These are phyloP conservation scores for Fragilaria radians DNA, from an alignment of 108 stramenopile species.

Conservation along the genomic window DNA sequence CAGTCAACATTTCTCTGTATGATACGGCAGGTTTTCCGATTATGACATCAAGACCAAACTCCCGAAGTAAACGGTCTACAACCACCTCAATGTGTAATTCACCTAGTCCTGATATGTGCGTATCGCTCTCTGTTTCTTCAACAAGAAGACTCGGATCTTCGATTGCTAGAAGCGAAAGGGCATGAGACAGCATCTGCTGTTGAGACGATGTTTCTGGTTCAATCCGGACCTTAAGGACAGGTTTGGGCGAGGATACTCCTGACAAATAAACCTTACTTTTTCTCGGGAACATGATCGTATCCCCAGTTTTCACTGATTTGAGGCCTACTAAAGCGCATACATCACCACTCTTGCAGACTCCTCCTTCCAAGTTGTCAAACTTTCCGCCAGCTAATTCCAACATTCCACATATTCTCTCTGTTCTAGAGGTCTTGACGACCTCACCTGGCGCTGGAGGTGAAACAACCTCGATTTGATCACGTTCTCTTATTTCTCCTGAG, in stretches of 20 bases:
- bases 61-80: slow-evolving; percentile 67
- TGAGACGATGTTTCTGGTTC: slow-evolving; percentile 62
- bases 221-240: slow-evolving; percentile 80
- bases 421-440: slow-evolving; percentile 22
- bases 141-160: slow-evolving; percentile 86
- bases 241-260: slow-evolving; percentile 78
- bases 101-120: slow-evolving; percentile 74
- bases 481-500: slow-evolving; percentile 58
- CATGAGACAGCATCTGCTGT: slow-evolving; percentile 57
- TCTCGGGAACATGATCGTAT: slow-evolving; percentile 63
- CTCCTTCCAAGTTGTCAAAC: slow-evolving; percentile 67
- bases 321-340: slow-evolving; percentile 86
- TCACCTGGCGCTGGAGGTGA: slow-evolving; percentile 54
- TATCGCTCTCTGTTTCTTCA: slow-evolving; percentile 72
- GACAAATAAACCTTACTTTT: slow-evolving; percentile 38
- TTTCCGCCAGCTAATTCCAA: slow-evolving; percentile 79
- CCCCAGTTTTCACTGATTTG: slow-evolving; percentile 77
- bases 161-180: slow-evolving; percentile 50
- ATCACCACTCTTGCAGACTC: slow-evolving; percentile 60
- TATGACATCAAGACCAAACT: slow-evolving; percentile 63
- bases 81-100: slow-evolving; percentile 86
- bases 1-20: slow-evolving; percentile 67
- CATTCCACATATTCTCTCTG: slow-evolving; percentile 73
- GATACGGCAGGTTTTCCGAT: slow-evolving; percentile 76
- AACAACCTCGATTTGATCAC: slow-evolving; percentile 57